Conservation (phyloP, 2,329 filamentous ascomycete genomes). For the Claviceps sp. region DNA sequence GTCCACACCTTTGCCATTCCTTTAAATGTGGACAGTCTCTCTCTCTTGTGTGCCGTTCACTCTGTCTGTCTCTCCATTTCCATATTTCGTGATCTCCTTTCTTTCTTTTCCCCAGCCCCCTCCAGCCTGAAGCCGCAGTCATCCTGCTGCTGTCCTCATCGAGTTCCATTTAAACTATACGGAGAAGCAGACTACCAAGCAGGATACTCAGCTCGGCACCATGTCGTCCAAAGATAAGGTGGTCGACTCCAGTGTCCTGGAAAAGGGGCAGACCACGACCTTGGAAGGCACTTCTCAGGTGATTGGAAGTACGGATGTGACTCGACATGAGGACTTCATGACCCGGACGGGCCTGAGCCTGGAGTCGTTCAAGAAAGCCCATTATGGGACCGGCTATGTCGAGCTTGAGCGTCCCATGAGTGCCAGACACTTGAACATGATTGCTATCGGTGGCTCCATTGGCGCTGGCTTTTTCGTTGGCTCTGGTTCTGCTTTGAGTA, state of each 20-base stretch:
- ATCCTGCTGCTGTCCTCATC: neutral
- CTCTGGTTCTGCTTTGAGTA: constrained; percentile 37
- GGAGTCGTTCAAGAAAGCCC: constrained; percentile 24
- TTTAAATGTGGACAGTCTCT: neutral
- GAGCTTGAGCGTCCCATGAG: constrained; percentile 33
- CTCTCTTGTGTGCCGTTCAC: neutral
- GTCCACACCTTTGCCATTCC: neutral
- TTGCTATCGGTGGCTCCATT: constrained; percentile 48
- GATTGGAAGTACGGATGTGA: constrained; percentile 6
- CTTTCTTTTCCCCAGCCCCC: neutral
- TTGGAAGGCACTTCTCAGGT: constrained; percentile 9
- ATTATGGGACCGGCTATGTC: constrained; percentile 19
- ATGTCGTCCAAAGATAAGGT: constrained; percentile 11
- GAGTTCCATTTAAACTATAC: neutral
- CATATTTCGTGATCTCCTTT: neutral
- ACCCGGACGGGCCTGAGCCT: constrained; percentile 25
- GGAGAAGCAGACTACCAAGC: neutral
- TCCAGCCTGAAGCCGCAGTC: neutral
- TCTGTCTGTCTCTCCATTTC: too few species aligned
- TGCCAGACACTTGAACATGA: constrained; percentile 45
- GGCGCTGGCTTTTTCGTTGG: constrained; percentile 52
- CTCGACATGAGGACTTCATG: constrained; percentile 18
- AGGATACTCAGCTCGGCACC: neutral
- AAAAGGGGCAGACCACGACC: constrained; percentile 10
- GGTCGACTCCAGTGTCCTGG: constrained; percentile 6